phyloP scores from a whole-genome alignment of 768 basidiomycete genomes.

The Dacryopinax primogenitus region DNA sequence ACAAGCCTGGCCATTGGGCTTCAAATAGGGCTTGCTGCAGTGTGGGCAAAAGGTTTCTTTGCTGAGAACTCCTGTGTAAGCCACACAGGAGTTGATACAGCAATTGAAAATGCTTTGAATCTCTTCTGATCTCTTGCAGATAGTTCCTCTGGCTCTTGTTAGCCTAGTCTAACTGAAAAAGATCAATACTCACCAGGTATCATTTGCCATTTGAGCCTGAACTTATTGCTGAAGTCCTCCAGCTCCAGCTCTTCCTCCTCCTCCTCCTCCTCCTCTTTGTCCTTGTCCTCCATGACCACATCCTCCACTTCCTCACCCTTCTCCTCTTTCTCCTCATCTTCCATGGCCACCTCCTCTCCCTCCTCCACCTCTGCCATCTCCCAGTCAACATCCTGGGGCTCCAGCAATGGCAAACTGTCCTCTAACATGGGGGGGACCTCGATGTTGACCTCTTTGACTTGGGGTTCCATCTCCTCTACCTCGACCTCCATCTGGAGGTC shows the following conservation, averaged over 20 bases:
- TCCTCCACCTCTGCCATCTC: background rate
- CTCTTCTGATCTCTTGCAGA: background rate
- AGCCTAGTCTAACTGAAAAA: background rate
- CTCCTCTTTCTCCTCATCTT: background rate
- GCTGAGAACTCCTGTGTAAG: constrained; percentile 27
- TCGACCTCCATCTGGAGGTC: background rate
- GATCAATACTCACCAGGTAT: background rate
- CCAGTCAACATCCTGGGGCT: background rate
- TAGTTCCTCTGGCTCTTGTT: background rate
- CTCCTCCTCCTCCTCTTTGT: background rate
- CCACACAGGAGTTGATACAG: constrained; percentile 34
- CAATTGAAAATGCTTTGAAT: constrained; percentile 26
- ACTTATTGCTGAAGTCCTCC: background rate
- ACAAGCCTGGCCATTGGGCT: constrained; percentile 19
- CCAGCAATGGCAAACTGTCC: background rate
- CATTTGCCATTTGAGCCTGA: background rate
- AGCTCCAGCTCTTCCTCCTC: background rate
- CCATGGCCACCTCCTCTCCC: background rate
- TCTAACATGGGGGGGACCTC: background rate
- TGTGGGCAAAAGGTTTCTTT: constrained; percentile 27
- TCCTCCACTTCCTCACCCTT: background rate
- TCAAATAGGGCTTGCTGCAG: constrained; percentile 26
- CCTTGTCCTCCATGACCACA: background rate
- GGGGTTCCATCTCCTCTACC: background rate
- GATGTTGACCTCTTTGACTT: background rate